Evolutionary conservation across 305 asterid genomes (phyloP), one percentile per base, ranked within the genome.

Genomic region (Withania somnifera): DNA sequence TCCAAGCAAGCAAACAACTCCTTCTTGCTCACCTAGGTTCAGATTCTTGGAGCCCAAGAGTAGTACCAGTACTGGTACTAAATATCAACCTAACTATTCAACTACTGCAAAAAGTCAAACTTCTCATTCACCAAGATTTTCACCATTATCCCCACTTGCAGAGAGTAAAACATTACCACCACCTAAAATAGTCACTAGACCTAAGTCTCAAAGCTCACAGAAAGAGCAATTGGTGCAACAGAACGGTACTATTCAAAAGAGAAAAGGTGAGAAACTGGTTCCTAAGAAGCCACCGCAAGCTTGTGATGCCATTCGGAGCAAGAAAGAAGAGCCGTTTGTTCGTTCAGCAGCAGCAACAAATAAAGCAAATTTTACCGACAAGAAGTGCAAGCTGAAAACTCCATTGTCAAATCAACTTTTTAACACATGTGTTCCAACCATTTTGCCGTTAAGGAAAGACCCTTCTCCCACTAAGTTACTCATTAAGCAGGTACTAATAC

Each of bases 391-490:
- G 71, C 42, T 61, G 87, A 90, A 88, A 86, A 84, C 88, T 68
- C 88, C 92, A 77, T 84, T 92, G 81, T 91, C 95, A 20, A 89
- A 78, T 83, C 91, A 93, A 47, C 84, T 87, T 81, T 63, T 88
- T 11, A 85, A 83, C 34, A 36, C 63, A 77, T 82, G 77, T 82
- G 90, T 87, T 19, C 92, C 97, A 11, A 85, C 90, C 10, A 84
- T 88, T 83, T 81, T 92, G 81, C 93, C 93, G 11, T 86, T 88
- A 83, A 95, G 87, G 90, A 95, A 88, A 86, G 92, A 84, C 82
- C 86, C 88, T 53, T 87, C 92, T 60, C 87, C 90, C 45, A 88
- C 89, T 19, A 90, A 89, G 86, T 84, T 88, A 82, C 89, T 86
- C 81, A 93, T 85, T 81, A 91, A 91, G 80, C 97, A 94, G 97